A percentile compares a stretch with the other conserved stretches of the same genome.
phyloP scores from a whole-genome alignment of 2,329 filamentous ascomycete genomes.

The Talaromyces funiculosus region DNA sequence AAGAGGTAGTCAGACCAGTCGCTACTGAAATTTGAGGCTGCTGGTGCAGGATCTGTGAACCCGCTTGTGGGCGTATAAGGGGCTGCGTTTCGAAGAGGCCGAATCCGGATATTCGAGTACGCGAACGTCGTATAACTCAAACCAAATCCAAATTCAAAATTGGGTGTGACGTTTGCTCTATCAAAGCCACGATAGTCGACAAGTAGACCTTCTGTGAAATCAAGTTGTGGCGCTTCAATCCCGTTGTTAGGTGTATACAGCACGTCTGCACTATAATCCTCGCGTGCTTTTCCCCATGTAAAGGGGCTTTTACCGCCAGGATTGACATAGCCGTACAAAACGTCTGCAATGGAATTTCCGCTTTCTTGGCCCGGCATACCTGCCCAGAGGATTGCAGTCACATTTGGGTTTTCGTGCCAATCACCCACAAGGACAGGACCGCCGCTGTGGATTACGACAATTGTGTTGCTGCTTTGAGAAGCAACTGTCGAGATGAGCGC shows the following conservation, averaged over 20 bases:
- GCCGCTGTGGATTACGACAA: conserved; percentile 82
- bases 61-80: conserved; percentile 51
- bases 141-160: conserved; percentile 59
- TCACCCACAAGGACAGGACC: conserved; percentile 72
- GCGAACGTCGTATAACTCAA: conserved; percentile 58
- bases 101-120: conserved; percentile 53
- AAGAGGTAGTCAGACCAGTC: conserved; percentile 50
- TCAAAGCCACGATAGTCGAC: conserved; percentile 53
- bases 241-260: conserved; percentile 56
- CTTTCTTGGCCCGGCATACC: conserved; percentile 70
- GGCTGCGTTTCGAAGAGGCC: conserved; percentile 33
- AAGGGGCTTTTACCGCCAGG: conserved; percentile 58
- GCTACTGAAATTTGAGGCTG: conserved; percentile 34
- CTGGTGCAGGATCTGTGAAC: conserved; percentile 49
- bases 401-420: conserved; percentile 55
- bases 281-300: conserved; percentile 51
- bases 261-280: conserved; percentile 52
- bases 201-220: conserved; percentile 59
- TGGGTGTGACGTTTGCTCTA: conserved; percentile 49
- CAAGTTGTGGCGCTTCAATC: conserved; percentile 49
- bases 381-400: conserved; percentile 70
- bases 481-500: conserved; percentile 74
- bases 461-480: conserved; percentile 73
- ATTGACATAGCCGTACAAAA: conserved; percentile 64
- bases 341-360: conserved; percentile 67